Base-by-base conservation (phyloP, 768 basidiomycete genomes). In the Ramaria sp. region DNA sequence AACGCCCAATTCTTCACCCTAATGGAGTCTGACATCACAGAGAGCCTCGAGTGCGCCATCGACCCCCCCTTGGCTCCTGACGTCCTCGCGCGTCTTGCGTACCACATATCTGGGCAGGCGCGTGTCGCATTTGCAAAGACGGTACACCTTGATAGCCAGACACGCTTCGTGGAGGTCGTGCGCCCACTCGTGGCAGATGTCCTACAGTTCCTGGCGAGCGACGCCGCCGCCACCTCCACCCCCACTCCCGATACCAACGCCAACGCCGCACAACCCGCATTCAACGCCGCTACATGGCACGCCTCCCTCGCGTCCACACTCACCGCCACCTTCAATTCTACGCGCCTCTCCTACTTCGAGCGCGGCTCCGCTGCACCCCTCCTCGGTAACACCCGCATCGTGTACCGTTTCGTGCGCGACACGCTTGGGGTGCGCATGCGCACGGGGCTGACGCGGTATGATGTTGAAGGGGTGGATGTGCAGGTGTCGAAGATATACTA, bases 211-310 rank as follows among this genome's bases (percentile, higher is more conserved):
- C 45, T 57, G n/a, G 13, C 7, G 11, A 12, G 13, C 5, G n/a
- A 24, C 42, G 20, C 42, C 42, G n/a, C 2, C n/a, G 42, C n/a
- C 12, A 15, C 11, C 24, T 19, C 20, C 1, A 53, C n/a, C 34
- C 1, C 27, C 5, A 27, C 27, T 27, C 27, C 27, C 11, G 33
- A 34, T 5, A 34, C 38, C 17, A 30, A 41, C 38, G n/a, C 2
- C 54, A 27, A 10, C 27, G 20, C 3, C 1, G 27, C 27, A 15
- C 17, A 45, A 5, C 24, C 2, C 51, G 15, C 55, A 30, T 57
- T 57, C 39, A 33, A 46, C 52, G 64, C 66, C 57, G n/a, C 58
- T 42, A 49, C 48, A n/a, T 65, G 66, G 62, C 63, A 60, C 42
- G 22, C 53, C n/a, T 10, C 53, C n/a, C 59, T 66, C 34, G 48